A percentile compares a stretch with the other conserved stretches of the same genome.
Evolutionary conservation across 2,329 filamentous ascomycete genomes (phyloP).

Genomic region (Fusarium piperis): DNA sequence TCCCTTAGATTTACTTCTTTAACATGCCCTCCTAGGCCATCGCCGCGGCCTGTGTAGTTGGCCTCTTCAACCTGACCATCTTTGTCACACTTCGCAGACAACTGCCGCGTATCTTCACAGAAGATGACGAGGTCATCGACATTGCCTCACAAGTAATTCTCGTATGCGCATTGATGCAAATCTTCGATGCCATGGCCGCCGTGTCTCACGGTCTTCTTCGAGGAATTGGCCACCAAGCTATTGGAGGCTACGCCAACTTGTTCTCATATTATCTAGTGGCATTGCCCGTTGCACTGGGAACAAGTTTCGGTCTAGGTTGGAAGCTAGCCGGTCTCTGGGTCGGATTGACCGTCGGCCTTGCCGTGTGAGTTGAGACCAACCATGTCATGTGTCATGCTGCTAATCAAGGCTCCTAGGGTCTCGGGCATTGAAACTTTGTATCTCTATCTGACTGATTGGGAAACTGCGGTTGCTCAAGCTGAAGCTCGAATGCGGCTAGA

Average conservation of each 20-base stretch:
- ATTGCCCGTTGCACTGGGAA: slow-evolving; percentile 81
- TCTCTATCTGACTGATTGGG: slow-evolving; percentile 34
- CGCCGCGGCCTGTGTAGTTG: slow-evolving; percentile 70
- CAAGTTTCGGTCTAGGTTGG: slow-evolving; percentile 79
- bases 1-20: too few relatives aligned
- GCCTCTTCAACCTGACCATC: slow-evolving; percentile 77
- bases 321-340: slow-evolving; percentile 81
- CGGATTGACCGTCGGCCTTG: slow-evolving; percentile 78
- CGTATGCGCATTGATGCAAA: slow-evolving; percentile 83
- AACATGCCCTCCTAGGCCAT: slow-evolving; percentile 55
- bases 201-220: slow-evolving; percentile 84
- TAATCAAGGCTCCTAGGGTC: slow-evolving; percentile 14
- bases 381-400: accelerated
- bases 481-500: slow-evolving; percentile 36
- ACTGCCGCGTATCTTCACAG: slow-evolving; percentile 79
- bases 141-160: slow-evolving; percentile 76
- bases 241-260: slow-evolving; percentile 87
- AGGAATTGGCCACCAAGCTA: slow-evolving; percentile 83
- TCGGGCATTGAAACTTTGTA: slow-evolving; percentile 33
- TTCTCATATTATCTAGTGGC: slow-evolving; percentile 88
- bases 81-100: slow-evolving; percentile 72
- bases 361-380: slow-evolving; percentile 56
- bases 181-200: slow-evolving; percentile 84
- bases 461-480: slow-evolving; percentile 34
- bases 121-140: slow-evolving; percentile 71